These are phyloP conservation scores for Globisporangium heterothallicum DNA, from an alignment of 352 stramenopile genomes.

Conservation along the genomic window DNA sequence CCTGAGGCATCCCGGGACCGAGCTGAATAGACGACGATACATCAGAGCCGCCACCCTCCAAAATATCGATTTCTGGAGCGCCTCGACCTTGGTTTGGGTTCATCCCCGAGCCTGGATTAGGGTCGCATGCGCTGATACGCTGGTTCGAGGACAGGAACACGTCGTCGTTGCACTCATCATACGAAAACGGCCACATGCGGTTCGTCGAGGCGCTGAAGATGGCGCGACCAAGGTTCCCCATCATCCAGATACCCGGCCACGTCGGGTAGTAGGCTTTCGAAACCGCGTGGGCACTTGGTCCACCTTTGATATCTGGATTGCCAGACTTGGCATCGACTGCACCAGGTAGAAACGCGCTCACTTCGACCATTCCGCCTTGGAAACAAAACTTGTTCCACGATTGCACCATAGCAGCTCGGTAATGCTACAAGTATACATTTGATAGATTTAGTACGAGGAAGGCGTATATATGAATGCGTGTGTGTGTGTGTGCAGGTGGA, in stretches of 20 bases:
- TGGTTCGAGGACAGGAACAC: slow-evolving; percentile 29
- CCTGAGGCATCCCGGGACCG: slow-evolving; percentile 48
- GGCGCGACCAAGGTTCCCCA: too few species aligned
- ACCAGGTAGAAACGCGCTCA: slow-evolving; percentile 82
- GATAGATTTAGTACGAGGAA: background rate
- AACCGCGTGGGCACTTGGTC: slow-evolving; percentile 25
- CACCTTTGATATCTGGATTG: slow-evolving; percentile 33
- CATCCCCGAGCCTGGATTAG: slow-evolving; percentile 79
- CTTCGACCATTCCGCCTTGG: slow-evolving; percentile 88
- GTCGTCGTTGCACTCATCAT: slow-evolving; percentile 75
- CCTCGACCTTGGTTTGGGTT: slow-evolving; percentile 66
- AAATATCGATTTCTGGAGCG: slow-evolving; percentile 90
- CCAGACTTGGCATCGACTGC: slow-evolving; percentile 40
- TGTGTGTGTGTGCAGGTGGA: too few species aligned
- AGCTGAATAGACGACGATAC: slow-evolving; percentile 90
- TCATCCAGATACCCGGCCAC: too few species aligned
- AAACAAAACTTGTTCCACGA: slow-evolving; percentile 95
- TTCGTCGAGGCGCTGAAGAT: too few species aligned
- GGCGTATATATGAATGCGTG: background rate
- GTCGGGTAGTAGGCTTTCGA: slow-evolving; percentile 59
- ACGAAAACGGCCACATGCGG: slow-evolving; percentile 93
- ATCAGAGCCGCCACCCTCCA: slow-evolving; percentile 73
- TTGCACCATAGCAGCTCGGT: slow-evolving; percentile 86
- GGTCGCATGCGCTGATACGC: slow-evolving; percentile 75
- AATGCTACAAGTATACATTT: slow-evolving; percentile 10